These are phyloP conservation scores for Pyrenochaeta sp. DNA, from an alignment of 2,329 filamentous ascomycete species.

Conservation along the genomic window DNA sequence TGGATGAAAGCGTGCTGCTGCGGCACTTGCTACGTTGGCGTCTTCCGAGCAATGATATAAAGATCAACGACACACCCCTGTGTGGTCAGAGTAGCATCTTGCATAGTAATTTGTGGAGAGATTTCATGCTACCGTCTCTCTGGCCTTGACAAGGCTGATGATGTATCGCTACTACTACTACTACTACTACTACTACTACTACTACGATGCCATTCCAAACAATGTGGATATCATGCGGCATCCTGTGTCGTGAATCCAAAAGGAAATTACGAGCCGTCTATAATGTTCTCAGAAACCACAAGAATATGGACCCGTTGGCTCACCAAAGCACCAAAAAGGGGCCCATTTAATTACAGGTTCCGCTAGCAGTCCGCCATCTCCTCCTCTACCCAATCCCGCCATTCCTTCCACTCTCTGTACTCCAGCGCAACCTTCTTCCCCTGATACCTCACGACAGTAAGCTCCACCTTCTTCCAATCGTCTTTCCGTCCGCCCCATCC, in stretches of 20 bases:
- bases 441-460: conserved; percentile 85
- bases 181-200: too few species aligned
- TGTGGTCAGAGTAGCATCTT: too few species aligned
- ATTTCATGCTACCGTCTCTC: too few species aligned
- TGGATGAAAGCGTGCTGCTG: neutral
- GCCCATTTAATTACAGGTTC: neutral
- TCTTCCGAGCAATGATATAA: neutral
- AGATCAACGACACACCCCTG: too few species aligned
- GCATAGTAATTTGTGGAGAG: too few species aligned
- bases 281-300: too few species aligned
- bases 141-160: too few species aligned
- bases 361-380: conserved; percentile 23
- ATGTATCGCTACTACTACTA: too few species aligned
- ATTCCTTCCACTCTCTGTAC: conserved; percentile 80
- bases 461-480: conserved; percentile 79
- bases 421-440: conserved; percentile 77
- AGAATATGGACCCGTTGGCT: neutral
- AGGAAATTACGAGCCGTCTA: too few species aligned
- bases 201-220: too few species aligned
- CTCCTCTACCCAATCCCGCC: conserved; percentile 75
- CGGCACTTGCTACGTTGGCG: neutral
- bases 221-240: conserved; percentile 4
- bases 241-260: too few species aligned
- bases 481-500: conserved; percentile 77
- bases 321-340: neutral